Evolutionary conservation across 495 filamentous ascomycete genomes (phyloP).

Genomic region (Lepraria neglecta): DNA sequence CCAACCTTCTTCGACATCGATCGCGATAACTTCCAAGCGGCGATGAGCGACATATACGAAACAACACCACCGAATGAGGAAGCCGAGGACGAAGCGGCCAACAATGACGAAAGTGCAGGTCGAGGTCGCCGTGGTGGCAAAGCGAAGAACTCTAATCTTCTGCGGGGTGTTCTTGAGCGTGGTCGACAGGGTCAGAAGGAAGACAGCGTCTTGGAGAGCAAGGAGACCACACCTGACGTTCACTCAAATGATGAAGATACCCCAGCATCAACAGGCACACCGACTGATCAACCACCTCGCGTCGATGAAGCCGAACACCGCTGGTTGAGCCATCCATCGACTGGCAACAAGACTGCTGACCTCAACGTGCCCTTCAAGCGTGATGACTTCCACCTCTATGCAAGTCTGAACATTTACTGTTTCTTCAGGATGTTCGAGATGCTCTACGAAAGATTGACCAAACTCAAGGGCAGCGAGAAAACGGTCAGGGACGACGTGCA

Average conservation of each 20-base stretch:
- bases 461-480: slow-evolving; percentile 70
- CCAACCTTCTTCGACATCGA: slow-evolving; percentile 83
- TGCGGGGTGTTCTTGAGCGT: slow-evolving; percentile 78
- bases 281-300: slow-evolving; percentile 32
- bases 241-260: slow-evolving; percentile 60
- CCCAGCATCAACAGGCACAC: slow-evolving; percentile 35
- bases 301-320: slow-evolving; percentile 43
- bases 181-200: slow-evolving; percentile 69
- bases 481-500: slow-evolving; percentile 65
- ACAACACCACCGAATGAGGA: slow-evolving; percentile 62
- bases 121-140: slow-evolving; percentile 54
- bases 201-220: slow-evolving; percentile 67
- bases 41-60: slow-evolving; percentile 62
- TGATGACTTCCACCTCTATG: slow-evolving; percentile 75
- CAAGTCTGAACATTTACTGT: slow-evolving; percentile 80
- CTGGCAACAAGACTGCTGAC: slow-evolving; percentile 51
- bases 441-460: slow-evolving; percentile 73
- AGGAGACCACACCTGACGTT: slow-evolving; percentile 78
- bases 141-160: slow-evolving; percentile 71
- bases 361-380: slow-evolving; percentile 76
- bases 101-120: slow-evolving; percentile 44
- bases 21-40: slow-evolving; percentile 65
- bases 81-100: slow-evolving; percentile 53
- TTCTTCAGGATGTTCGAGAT: slow-evolving; percentile 90
- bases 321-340: slow-evolving; percentile 56